Base-by-base conservation (phyloP, 2,329 filamentous ascomycete species). In the Penicillium sp. region DNA sequence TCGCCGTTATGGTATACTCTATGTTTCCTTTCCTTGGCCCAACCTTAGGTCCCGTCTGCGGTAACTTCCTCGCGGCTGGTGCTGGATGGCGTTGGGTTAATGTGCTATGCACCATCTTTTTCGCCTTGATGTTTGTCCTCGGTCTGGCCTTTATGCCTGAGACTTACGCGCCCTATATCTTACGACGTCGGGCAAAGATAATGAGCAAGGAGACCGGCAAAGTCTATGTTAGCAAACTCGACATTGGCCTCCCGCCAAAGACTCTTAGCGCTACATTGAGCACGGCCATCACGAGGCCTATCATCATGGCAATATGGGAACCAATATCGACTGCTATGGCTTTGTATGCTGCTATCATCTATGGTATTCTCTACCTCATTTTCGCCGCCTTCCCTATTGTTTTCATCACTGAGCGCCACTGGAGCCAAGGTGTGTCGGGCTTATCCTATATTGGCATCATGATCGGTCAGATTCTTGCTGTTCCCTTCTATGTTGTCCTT, bases 31-130 rank as follows among this genome's bases (percentile, higher is more conserved):
- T 87, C 68, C 76, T 89, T 54, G 87, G 86, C 1, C 84, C 87
- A 0, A 81, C 70, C 56, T 83, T 74, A 68, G 84, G 87, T 0
- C 87, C 87, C 2, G 84, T 89, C 44, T 80, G 82, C 10, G 84
- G 84, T 54, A 86, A 85, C 4, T 90, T 89, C 68, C 74, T 88
- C 2, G 83, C 83, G 5, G 78, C 84, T 64, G 76, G 78, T 2
- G 79, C 80, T 21, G 86, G 85, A 13, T 89, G 87, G 87, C 76
- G 84, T 61, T 89, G 87, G 87, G 81, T 89, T 16, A 76, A 49
- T 37, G 21, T 35, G 0, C 19, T 49, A 4, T 33, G 29, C 27
- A 35, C 29, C 4, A 1, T 49, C 11, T 35, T 49, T 29, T 49
- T 33, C 27, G 19, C 46, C 10, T 3, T 49, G 10, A 49, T 49